Evolutionary conservation across 2,329 filamentous ascomycete species (phyloP).

Genomic region (Thelonectria rubi): DNA sequence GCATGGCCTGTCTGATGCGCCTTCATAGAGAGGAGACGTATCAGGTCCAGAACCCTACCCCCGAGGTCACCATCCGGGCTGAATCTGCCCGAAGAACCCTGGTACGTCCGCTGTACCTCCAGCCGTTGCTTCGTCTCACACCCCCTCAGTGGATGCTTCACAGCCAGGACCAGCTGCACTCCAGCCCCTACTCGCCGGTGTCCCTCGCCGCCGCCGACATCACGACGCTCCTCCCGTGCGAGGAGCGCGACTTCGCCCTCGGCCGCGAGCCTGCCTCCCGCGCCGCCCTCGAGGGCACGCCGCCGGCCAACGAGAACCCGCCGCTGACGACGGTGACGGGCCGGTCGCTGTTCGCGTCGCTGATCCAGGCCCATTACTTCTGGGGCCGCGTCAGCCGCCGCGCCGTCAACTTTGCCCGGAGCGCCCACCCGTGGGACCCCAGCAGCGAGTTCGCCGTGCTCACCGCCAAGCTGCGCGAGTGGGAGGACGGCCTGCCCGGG

Average conservation of each 20-base stretch:
- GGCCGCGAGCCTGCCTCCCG: constrained; percentile 59
- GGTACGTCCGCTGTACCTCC: constrained; percentile 48
- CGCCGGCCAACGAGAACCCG: constrained; percentile 58
- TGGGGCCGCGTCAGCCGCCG: constrained; percentile 63
- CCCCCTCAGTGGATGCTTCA: constrained; percentile 64
- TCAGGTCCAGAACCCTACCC: constrained; percentile 51
- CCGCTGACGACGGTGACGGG: constrained; percentile 52
- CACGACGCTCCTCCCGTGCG: constrained; percentile 61
- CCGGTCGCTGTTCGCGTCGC: constrained; percentile 63
- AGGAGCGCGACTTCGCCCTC: constrained; percentile 60
- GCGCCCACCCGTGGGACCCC: constrained; percentile 56
- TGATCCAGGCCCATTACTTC: constrained; percentile 64
- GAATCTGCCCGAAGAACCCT: constrained; percentile 67
- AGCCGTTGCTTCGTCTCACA: constrained; percentile 13
- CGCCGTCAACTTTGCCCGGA: constrained; percentile 56
- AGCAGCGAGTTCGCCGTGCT: constrained; percentile 59
- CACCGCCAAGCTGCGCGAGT: constrained; percentile 54
- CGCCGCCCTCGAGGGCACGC: constrained; percentile 63
- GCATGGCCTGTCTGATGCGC: constrained; percentile 64
- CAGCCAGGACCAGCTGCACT: constrained; percentile 66
- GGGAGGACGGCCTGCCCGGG: constrained; percentile 58
- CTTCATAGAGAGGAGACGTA: constrained; percentile 67
- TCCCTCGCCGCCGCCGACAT: constrained; percentile 63
- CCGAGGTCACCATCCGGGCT: constrained; percentile 57
- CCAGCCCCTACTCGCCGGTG: constrained; percentile 60